Percentiles rank a stretch among this genome's conserved stretches.
Evolutionary conservation across 208 protist species (phyloP).

Genomic region (Naegleria lovaniensis): DNA sequence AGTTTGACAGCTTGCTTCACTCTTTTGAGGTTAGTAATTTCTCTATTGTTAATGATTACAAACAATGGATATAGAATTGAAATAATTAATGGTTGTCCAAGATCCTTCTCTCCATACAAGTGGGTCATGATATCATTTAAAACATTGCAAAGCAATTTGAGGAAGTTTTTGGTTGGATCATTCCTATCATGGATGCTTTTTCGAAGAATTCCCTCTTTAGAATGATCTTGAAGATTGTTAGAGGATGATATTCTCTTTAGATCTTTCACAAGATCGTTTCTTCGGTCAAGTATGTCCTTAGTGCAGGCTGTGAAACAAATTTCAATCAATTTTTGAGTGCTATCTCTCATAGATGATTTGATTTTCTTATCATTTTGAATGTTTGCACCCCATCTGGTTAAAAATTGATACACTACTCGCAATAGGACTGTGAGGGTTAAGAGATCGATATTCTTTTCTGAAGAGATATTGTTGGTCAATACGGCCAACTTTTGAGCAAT

Average conservation of each 20-base stretch:
- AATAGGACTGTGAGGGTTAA: background rate
- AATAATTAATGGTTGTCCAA: background rate
- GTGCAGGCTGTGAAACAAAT: background rate
- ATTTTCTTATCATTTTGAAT: background rate
- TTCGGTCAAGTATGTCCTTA: background rate
- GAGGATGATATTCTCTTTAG: background rate
- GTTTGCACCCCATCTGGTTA: background rate
- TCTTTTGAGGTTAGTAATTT: background rate
- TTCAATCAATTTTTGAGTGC: background rate
- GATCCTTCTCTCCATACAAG: background rate
- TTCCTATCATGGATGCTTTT: background rate
- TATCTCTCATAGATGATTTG: background rate
- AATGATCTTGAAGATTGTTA: background rate
- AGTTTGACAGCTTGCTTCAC: background rate
- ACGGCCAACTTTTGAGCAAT: background rate
- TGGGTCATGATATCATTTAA: background rate
- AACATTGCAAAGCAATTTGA: background rate
- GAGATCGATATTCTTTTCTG: background rate
- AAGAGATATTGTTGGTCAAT: background rate
- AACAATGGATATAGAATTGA: background rate
- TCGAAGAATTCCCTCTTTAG: background rate
- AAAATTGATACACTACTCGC: background rate
- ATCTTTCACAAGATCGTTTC: background rate
- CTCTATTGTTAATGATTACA: background rate
- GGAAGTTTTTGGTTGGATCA: background rate